phyloP scores from a whole-genome alignment of 305 asterid species.

The Coffea humblotiana region DNA sequence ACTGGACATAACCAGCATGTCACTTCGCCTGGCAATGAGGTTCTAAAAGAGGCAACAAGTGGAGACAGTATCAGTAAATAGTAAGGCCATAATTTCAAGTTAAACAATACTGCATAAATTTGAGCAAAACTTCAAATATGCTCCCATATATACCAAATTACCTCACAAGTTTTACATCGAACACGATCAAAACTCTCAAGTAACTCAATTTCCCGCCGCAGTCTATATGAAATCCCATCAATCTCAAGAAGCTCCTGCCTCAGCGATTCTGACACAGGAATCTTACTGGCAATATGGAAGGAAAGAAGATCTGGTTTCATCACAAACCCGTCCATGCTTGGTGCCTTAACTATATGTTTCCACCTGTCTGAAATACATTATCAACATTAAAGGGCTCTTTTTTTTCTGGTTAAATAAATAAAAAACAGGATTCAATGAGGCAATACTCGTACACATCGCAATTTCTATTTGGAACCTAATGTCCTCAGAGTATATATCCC shows the following conservation, averaged over 20 bases:
- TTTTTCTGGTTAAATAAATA: neutral
- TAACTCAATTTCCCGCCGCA: slow-evolving; percentile 86
- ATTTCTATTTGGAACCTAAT: neutral
- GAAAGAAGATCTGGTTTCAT: slow-evolving; percentile 91
- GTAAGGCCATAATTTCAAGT: slow-evolving; percentile 12
- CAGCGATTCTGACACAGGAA: slow-evolving; percentile 84
- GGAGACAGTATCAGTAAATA: slow-evolving; percentile 4
- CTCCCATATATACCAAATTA: slow-evolving; percentile 24
- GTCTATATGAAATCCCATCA: slow-evolving; percentile 88
- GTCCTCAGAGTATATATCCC: neutral
- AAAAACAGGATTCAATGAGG: neutral
- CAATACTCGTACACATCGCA: neutral
- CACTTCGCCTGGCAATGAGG: slow-evolving; percentile 77
- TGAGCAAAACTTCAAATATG: neutral
- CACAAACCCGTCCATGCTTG: slow-evolving; percentile 72
- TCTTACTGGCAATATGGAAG: slow-evolving; percentile 90
- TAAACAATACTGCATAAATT: slow-evolving; percentile 1
- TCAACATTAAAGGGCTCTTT: neutral
- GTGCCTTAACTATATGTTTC: slow-evolving; percentile 81
- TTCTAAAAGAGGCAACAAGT: slow-evolving; percentile 39
- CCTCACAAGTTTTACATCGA: slow-evolving; percentile 81
- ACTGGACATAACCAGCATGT: slow-evolving; percentile 93
- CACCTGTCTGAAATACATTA: slow-evolving; percentile 77
- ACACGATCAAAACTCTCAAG: slow-evolving; percentile 86
- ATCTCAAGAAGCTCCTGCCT: slow-evolving; percentile 97